These are phyloP conservation scores for Oxytropis ochrocephala DNA, from an alignment of 306 rosid genomes.

Conservation along the genomic window DNA sequence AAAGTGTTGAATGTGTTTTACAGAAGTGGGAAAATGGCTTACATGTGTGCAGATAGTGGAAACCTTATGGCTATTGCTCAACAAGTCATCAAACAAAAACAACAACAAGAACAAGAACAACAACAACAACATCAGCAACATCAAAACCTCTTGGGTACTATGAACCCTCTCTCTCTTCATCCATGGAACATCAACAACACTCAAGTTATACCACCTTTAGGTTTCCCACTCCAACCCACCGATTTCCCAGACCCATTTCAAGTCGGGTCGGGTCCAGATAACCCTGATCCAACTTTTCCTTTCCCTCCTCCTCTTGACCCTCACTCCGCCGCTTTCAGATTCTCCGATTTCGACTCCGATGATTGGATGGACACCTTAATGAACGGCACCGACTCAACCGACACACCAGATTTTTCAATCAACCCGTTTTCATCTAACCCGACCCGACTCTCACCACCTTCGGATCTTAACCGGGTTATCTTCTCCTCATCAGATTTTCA, in stretches of 20 bases:
- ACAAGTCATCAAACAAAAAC: conserved; percentile 88
- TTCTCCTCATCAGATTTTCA: conserved; percentile 34
- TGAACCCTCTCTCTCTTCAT: conserved; percentile 41
- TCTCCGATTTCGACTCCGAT: conserved; percentile 79
- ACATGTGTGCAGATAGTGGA: conserved; percentile 91
- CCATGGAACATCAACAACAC: conserved; percentile 57
- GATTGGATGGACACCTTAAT: conserved; percentile 95
- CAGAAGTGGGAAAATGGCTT: conserved; percentile 65
- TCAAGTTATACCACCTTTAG: conserved; percentile 33
- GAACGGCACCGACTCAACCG: conserved; percentile 61
- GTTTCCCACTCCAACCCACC: conserved; percentile 41
- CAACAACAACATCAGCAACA: conserved; percentile 38
- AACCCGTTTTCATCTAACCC: conserved; percentile 38
- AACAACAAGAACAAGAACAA: conserved; percentile 75
- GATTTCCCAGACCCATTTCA: conserved; percentile 75
- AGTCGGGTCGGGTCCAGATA: conserved; percentile 45
- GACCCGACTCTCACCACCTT: conserved; percentile 55
- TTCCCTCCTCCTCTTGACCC: conserved; percentile 65
- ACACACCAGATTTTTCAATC: conserved; percentile 46
- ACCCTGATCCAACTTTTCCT: conserved; percentile 48
- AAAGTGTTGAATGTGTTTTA: not conserved
- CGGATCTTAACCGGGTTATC: conserved; percentile 64
- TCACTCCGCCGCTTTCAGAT: conserved; percentile 53
- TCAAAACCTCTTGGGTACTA: conserved; percentile 22
- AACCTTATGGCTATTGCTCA: conserved; percentile 99